Percentiles rank a stretch among this genome's conserved stretches.
phyloP scores from a whole-genome alignment of 106 monocot species.

The Platanthera zijinensis region DNA sequence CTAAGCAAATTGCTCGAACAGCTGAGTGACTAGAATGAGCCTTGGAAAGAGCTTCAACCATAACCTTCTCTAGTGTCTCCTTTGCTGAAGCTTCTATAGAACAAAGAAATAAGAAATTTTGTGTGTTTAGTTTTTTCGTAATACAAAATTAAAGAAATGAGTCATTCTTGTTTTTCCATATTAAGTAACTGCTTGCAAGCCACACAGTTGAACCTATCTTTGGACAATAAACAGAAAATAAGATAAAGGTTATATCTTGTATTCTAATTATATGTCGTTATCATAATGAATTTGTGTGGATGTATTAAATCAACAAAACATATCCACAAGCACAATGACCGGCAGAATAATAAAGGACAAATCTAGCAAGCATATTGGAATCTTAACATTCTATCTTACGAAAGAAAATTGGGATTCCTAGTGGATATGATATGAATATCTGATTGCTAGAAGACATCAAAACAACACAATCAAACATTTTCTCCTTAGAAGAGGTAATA shows the following conservation, averaged over 20 bases:
- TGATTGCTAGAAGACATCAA: too few species aligned
- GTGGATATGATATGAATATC: too few species aligned
- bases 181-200: not conserved
- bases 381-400: too few species aligned
- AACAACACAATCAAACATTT: too few species aligned
- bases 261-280: not conserved
- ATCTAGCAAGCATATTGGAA: too few species aligned
- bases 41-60: conserved; percentile 59
- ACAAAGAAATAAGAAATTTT: not conserved
- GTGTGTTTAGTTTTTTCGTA: not conserved
- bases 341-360: too few species aligned
- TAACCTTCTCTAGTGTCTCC: conserved; percentile 70
- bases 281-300: not conserved
- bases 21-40: conserved; percentile 40
- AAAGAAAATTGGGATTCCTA: too few species aligned
- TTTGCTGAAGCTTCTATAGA: conserved; percentile 71
- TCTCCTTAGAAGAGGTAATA: too few species aligned
- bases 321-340: too few species aligned
- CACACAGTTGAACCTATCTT: not conserved
- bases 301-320: too few species aligned
- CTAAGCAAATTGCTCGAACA: conserved; percentile 92
- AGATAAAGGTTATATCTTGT: not conserved
- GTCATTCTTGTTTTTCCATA: not conserved
- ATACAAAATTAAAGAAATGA: not conserved
- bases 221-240: not conserved